Evolutionary conservation across 108 stramenopile species (phyloP), one percentile per base, ranked within the genome.

Genomic region (Fragilariopsis cylindrus): DNA sequence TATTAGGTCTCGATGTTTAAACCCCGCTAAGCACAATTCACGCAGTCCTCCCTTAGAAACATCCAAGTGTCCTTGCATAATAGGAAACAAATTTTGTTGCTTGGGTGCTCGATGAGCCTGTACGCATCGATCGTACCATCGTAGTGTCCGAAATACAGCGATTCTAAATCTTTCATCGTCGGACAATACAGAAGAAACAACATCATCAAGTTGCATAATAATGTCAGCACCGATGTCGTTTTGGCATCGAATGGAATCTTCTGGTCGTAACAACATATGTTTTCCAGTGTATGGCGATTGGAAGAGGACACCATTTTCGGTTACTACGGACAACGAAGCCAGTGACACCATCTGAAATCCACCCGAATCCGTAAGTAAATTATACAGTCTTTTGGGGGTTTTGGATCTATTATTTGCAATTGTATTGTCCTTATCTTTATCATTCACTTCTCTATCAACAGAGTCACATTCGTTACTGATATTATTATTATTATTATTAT

Each of bases 281-380:
- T 75, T 57, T 44, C 67, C 57, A 5, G 49, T 43, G 71, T 86
- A 87, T 41, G 97, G 98, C 60, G 82, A 89, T 65, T 97, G 90
- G 76, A 99, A 99, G n/a, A 84, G 79, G 5, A 99, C 98, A 9
- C 97, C 98, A 52, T 99, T 89, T 84, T 99, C 98, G 4, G 94
- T 96, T 57, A 99, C 95, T 68, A 92, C 81, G 4, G 97, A 96
- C 54, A 99, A 75, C 47, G 94, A 88, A 7, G 94, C 82, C 74
- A 99, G 80, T 1, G 93, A 94, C 54, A 99, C 98, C 97, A 99
- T 99, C 76, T 99, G 98, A 87, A 99, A 99, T 2, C 98, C 98
- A 40, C 98, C 98, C 55, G 90, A 91, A 81, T 99, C 98, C 0
- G 98, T 99, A 56, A 99, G 79, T 16, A 96, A 75, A 74, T 80